Percentiles rank a stretch among this genome's conserved stretches.
Conservation (phyloP, 2,329 filamentous ascomycete species). For the Trichoderma sp. region DNA sequence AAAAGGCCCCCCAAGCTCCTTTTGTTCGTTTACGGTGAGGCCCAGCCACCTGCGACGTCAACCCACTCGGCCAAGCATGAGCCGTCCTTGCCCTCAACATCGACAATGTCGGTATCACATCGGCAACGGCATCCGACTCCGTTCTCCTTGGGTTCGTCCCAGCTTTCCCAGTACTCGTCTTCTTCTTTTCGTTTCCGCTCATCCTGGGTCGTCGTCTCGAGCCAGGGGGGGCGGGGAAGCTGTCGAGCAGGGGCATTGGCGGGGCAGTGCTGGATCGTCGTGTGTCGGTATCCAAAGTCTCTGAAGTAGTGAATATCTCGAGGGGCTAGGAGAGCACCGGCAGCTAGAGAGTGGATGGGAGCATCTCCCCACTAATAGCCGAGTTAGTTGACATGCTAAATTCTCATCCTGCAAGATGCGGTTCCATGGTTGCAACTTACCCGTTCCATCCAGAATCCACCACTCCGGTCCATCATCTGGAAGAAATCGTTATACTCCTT, state of each 20-base stretch:
- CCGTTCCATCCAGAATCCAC: slow-evolving; percentile 98
- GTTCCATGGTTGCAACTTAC: slow-evolving; percentile 49
- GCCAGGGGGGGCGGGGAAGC: slow-evolving; percentile 72
- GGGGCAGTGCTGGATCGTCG: slow-evolving; percentile 97
- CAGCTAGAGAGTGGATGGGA: slow-evolving; percentile 94
- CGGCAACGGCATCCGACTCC: slow-evolving; percentile 94
- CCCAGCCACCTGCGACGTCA: slow-evolving; percentile 92
- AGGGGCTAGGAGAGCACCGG: slow-evolving; percentile 77
- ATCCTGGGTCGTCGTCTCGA: slow-evolving; percentile 77
- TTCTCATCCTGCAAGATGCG: background rate
- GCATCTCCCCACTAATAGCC: slow-evolving; percentile 86
- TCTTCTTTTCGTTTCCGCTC: slow-evolving; percentile 85
- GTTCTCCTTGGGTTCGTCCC: slow-evolving; percentile 86
- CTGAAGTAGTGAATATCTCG: slow-evolving; percentile 97
- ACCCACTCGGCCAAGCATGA: slow-evolving; percentile 97
- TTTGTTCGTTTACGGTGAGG: slow-evolving; percentile 42
- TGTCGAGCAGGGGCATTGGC: slow-evolving; percentile 91
- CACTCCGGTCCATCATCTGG: slow-evolving; percentile 96
- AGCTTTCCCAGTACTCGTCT: slow-evolving; percentile 92
- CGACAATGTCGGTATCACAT: slow-evolving; percentile 95
- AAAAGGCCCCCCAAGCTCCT: background rate
- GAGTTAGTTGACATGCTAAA: slow-evolving; percentile 22
- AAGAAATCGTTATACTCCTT: slow-evolving; percentile 98
- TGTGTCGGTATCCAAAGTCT: slow-evolving; percentile 96
- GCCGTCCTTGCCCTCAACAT: slow-evolving; percentile 96